A percentile compares a stretch with the other conserved stretches of the same genome.
Evolutionary conservation across 306 rosid species (phyloP).

Genomic region (Cucumis cinereus): DNA sequence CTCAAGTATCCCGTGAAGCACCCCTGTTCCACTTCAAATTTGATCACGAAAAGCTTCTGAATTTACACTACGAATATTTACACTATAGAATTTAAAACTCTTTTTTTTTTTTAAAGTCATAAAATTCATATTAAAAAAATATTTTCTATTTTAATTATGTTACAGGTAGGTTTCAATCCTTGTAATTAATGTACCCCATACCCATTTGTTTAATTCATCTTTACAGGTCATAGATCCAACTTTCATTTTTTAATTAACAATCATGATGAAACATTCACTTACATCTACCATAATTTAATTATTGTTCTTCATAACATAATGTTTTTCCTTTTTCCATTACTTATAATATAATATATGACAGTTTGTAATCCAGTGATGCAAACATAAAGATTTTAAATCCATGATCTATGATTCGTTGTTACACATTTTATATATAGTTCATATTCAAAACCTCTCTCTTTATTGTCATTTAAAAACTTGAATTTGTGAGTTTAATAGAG

Average conservation of each 20-base stretch:
- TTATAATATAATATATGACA: not conserved
- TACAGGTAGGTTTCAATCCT: not conserved
- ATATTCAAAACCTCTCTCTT: not conserved
- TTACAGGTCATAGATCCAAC: constrained; percentile 13
- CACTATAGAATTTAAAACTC: too few relatives aligned
- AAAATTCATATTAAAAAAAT: not conserved
- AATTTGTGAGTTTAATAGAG: too few relatives aligned
- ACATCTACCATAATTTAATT: not conserved
- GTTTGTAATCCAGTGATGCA: constrained; percentile 45
- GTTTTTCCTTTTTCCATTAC: not conserved
- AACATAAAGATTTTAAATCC: constrained; percentile 20
- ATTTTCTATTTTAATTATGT: not conserved
- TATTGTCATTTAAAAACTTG: not conserved
- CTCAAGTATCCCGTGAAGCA: not conserved
- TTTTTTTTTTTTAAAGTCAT: too few relatives aligned
- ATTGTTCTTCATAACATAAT: not conserved
- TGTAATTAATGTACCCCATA: constrained; percentile 1
- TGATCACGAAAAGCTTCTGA: constrained; percentile 3
- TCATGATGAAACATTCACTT: not conserved
- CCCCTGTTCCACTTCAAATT: not conserved
- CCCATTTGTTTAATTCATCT: not conserved
- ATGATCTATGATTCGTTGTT: constrained; percentile 14
- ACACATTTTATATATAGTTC: not conserved
- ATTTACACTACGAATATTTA: not conserved
- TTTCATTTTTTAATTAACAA: not conserved